These are phyloP conservation scores for Tylopilus felleus DNA, from an alignment of 768 basidiomycete genomes.

Conservation along the genomic window DNA sequence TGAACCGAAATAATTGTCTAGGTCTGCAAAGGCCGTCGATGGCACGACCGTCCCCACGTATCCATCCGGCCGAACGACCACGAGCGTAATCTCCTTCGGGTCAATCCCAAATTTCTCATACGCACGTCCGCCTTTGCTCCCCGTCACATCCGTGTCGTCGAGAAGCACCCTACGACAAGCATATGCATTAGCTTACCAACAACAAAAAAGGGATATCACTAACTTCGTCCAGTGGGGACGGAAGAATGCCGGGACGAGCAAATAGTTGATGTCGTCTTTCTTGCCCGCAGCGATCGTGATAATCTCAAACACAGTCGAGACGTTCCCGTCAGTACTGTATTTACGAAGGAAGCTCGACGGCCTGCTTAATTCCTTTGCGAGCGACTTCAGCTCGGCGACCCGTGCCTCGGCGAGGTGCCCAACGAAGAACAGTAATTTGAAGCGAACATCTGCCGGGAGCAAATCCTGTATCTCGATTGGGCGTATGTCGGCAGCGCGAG, in stretches of 20 bases:
- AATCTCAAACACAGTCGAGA: constrained; percentile 32
- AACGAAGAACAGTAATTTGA: constrained; percentile 37
- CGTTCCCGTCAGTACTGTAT: constrained; percentile 20
- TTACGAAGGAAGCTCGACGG: constrained; percentile 29
- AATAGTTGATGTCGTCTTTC: constrained; percentile 35
- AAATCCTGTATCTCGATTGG: constrained; percentile 41
- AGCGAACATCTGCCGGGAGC: constrained; percentile 37
- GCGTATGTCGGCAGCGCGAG: constrained; percentile 35
- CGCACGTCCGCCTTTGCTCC: constrained; percentile 29
- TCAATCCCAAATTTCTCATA: constrained; percentile 37
- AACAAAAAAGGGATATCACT: constrained; percentile 9
- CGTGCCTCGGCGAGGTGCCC: constrained; percentile 27
- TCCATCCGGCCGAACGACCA: constrained; percentile 40
- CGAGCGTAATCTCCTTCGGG: constrained; percentile 27
- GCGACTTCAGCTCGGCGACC: constrained; percentile 16
- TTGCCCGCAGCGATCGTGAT: constrained; percentile 25
- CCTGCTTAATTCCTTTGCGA: constrained; percentile 28
- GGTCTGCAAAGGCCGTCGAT: constrained; percentile 24
- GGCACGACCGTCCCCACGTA: constrained; percentile 38
- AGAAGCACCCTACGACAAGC: constrained; percentile 30
- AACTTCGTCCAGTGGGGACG: constrained; percentile 44
- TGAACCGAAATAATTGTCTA: constrained; percentile 47
- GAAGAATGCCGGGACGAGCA: constrained; percentile 33
- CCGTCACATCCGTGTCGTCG: constrained; percentile 35
- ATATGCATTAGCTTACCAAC: background rate